These are phyloP conservation scores for Oryza longistaminata DNA, from an alignment of 176 grass and related monocot genomes.

Conservation along the genomic window DNA sequence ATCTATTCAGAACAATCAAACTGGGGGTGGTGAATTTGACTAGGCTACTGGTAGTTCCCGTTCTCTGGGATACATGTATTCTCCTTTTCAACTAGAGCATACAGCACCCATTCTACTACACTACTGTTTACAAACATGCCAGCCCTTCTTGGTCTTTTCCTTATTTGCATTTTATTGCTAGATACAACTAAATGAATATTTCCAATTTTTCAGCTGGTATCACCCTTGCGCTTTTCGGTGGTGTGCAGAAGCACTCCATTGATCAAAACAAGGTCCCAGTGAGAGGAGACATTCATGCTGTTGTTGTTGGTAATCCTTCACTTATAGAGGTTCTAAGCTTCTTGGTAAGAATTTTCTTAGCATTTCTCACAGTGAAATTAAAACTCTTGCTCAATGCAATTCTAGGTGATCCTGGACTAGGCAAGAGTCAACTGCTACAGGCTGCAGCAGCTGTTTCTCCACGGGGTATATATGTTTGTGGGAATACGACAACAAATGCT, in stretches of 20 bases:
- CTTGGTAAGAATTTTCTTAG: background rate
- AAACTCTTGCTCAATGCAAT: conserved; percentile 33
- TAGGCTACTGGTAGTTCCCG: conserved; percentile 7
- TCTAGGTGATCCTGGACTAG: conserved; percentile 85
- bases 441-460: conserved; percentile 77
- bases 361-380: conserved; percentile 4
- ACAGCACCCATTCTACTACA: conserved; percentile 10
- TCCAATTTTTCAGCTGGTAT: conserved; percentile 71
- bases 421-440: conserved; percentile 95
- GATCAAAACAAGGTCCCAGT: conserved; percentile 96
- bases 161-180: conserved; percentile 13
- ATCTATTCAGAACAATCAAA: too few relatives aligned
- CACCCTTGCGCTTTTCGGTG: conserved; percentile 81
- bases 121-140: background rate
- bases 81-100: background rate
- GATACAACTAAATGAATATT: conserved; percentile 25
- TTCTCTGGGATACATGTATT: conserved; percentile 8
- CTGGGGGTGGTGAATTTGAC: background rate
- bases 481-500: conserved; percentile 93
- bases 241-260: conserved; percentile 80
- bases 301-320: conserved; percentile 72
- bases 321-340: background rate
- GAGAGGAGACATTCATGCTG: conserved; percentile 84
- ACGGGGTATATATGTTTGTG: conserved; percentile 93
- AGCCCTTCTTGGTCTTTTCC: conserved; percentile 14